A percentile compares a stretch with the other conserved stretches of the same genome.
Conservation (phyloP, 768 basidiomycete species). For the Rhizopogon sp. region DNA sequence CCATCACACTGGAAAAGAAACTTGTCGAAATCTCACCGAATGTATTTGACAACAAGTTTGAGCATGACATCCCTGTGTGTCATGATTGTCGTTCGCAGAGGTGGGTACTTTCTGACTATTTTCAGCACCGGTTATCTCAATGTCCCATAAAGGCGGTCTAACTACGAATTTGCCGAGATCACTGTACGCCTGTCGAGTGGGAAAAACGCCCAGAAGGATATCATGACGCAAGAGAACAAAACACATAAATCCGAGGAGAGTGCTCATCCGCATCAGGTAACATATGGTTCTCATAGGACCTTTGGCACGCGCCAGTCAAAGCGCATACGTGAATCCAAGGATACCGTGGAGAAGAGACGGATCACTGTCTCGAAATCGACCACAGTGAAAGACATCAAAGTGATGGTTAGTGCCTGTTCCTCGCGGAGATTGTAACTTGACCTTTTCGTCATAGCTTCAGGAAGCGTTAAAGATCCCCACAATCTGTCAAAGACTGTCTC, state of each 20-base stretch:
- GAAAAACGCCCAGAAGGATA: slow-evolving; percentile 27
- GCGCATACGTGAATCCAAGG: slow-evolving; percentile 57
- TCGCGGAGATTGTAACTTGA: slow-evolving; percentile 1
- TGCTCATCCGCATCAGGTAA: not conserved
- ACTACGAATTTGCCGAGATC: slow-evolving; percentile 60
- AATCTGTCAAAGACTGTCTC: slow-evolving; percentile 70
- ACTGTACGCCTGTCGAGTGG: slow-evolving; percentile 43
- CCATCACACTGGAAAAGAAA: slow-evolving; percentile 43
- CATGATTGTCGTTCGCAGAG: slow-evolving; percentile 54
- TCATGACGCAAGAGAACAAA: slow-evolving; percentile 8
- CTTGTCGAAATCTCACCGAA: slow-evolving; percentile 20
- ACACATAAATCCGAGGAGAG: slow-evolving; percentile 1
- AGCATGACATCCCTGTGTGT: slow-evolving; percentile 52
- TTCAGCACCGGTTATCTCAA: slow-evolving; percentile 6
- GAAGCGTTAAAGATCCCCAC: slow-evolving; percentile 62
- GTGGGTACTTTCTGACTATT: slow-evolving; percentile 28
- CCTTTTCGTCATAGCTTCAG: slow-evolving; percentile 44
- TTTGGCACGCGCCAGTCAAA: slow-evolving; percentile 60
- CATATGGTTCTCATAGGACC: slow-evolving; percentile 25
- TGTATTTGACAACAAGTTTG: slow-evolving; percentile 32
- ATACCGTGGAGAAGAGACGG: slow-evolving; percentile 43
- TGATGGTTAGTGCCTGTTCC: slow-evolving; percentile 43
- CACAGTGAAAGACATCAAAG: slow-evolving; percentile 75
- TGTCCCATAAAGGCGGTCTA: slow-evolving; percentile 21
- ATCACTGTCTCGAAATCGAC: slow-evolving; percentile 58